Evolutionary conservation across 805 yeast genomes (phyloP), one percentile per base, ranked within the genome.

Genomic region (Ogataea paraovalis): DNA sequence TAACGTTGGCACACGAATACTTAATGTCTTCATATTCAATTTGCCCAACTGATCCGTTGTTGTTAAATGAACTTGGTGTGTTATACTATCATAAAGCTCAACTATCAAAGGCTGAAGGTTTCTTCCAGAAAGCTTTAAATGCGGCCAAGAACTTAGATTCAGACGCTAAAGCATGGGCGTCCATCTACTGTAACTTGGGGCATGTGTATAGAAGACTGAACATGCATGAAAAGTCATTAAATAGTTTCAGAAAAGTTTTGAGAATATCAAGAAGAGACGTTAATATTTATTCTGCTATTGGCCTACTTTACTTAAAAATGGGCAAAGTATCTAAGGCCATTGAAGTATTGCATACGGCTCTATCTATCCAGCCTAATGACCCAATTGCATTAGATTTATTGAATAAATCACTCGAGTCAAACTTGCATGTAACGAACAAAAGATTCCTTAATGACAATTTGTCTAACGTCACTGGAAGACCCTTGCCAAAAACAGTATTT

Each of bases 51-150:
- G 99, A 94, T 65, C 98, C 99, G 3, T 67, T 92, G 42, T 68
- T 94, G 39, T 72, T 94, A 51, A 94, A 94, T 65, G 99, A 94
- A 63, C 69, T 92, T 62, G 99, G 97, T 4, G 98, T 94, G 2
- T 79, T 91, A n/a, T 75, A 81, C 58, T 94, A 87, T 62, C 91
- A 92, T 62, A 83, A 80, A 57, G 73, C 75, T 50, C 85, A 87
- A 46, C 72, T 84, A 23, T 61, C 66, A 12, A 80, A 74, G 52
- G 94, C 97, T 0, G 94, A 89, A 60, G 65, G 72, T 22, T 85
- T 74, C 59, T 79, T 91, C 58, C 72, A 75, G 39, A 82, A 80
- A 56, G 97, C 97, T 0, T 66, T 87, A 39, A 73, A 75, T 10
- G 85, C 87, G 1, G 84, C 94, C 1, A 79, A 74, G 53, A 74